phyloP scores from a whole-genome alignment of 2,329 filamentous ascomycete species.

The Colletotrichum tropicicola region DNA sequence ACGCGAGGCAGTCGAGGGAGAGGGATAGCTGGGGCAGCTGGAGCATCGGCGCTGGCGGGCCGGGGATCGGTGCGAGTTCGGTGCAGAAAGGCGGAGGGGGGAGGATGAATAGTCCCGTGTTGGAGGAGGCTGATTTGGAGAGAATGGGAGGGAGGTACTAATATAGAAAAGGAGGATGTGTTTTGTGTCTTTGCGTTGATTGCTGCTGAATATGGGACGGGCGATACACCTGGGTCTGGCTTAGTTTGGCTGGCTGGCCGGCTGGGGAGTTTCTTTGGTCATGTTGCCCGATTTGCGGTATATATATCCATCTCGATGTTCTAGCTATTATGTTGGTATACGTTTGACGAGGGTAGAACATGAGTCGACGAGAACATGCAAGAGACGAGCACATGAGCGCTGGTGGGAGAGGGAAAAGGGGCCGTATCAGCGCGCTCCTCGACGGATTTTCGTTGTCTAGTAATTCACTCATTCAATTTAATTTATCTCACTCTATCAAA shows the following conservation, averaged over 20 bases:
- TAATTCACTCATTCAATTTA: neutral
- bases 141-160: slow-evolving; percentile 38
- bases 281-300: neutral
- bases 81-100: slow-evolving; percentile 20
- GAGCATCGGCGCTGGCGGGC: slow-evolving; percentile 27
- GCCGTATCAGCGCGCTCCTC: neutral
- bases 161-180: neutral
- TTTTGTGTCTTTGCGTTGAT: neutral
- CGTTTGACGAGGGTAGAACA: neutral
- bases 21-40: slow-evolving; percentile 47
- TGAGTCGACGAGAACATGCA: neutral
- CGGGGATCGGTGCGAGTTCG: neutral
- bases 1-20: slow-evolving; percentile 38
- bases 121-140: slow-evolving; percentile 39
- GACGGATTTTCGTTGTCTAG: neutral
- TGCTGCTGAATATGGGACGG: neutral
- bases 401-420: neutral
- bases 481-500: too few species aligned
- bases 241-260: neutral
- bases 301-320: neutral
- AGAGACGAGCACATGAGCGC: neutral
- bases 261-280: neutral
- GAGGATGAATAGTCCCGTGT: slow-evolving; percentile 32
- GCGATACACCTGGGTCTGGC: neutral
- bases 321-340: too few species aligned